Conservation (phyloP, 768 basidiomycete genomes). For the Boletus sp. region DNA sequence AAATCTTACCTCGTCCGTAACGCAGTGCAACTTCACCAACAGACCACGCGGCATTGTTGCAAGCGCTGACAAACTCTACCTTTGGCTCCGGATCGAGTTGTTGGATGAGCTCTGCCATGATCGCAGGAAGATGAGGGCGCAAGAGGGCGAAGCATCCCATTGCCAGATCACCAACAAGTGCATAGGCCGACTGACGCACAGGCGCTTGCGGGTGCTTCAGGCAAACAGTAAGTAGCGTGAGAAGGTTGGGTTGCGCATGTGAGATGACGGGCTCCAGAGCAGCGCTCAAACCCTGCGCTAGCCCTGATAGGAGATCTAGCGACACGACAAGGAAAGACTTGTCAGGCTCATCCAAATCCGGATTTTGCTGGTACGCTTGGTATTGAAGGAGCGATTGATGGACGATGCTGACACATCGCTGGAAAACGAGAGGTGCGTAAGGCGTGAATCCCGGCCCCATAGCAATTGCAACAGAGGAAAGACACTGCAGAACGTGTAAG, state of each 20-base stretch:
- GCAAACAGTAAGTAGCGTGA: slow-evolving; percentile 82
- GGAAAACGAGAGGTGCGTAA: slow-evolving; percentile 89
- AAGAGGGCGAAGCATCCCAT: slow-evolving; percentile 92
- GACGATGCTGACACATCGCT: slow-evolving; percentile 86
- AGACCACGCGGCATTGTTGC: slow-evolving; percentile 99
- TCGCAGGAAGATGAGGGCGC: slow-evolving; percentile 79
- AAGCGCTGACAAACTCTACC: slow-evolving; percentile 91
- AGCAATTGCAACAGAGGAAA: slow-evolving; percentile 96
- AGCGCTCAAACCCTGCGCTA: slow-evolving; percentile 90
- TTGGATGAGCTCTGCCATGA: slow-evolving; percentile 85
- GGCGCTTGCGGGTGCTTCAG: slow-evolving; percentile 95
- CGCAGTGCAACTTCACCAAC: slow-evolving; percentile 96
- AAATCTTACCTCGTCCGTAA: slow-evolving; percentile 66
- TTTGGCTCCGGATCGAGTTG: slow-evolving; percentile 94
- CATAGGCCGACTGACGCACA: slow-evolving; percentile 94
- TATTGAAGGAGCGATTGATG: slow-evolving; percentile 81
- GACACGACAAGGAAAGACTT: slow-evolving; percentile 97
- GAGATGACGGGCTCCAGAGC: slow-evolving; percentile 72
- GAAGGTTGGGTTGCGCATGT: slow-evolving; percentile 69
- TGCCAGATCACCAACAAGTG: slow-evolving; percentile 96
- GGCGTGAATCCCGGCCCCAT: slow-evolving; percentile 87
- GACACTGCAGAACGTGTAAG: slow-evolving; percentile 57
- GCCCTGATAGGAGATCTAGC: slow-evolving; percentile 92
- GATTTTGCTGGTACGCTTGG: slow-evolving; percentile 84
- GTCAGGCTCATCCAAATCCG: slow-evolving; percentile 93